These are phyloP conservation scores for Eimeria maxima DNA, from an alignment of 169 alveolate genomes.

Conservation along the genomic window DNA sequence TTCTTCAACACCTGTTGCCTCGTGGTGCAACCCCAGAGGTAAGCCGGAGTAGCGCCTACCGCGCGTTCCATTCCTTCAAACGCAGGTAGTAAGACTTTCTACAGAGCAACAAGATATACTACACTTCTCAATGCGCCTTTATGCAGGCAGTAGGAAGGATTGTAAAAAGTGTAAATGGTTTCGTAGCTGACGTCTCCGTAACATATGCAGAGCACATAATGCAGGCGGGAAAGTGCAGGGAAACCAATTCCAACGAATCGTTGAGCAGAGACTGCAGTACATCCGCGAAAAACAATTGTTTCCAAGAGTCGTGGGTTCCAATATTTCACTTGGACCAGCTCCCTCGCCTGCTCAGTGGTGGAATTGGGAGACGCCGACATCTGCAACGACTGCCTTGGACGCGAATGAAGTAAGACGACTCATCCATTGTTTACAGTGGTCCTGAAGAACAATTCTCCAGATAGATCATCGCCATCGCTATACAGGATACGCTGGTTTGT, in stretches of 20 bases:
- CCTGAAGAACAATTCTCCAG: background rate
- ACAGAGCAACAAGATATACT: background rate
- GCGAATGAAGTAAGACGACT: slow-evolving; percentile 26
- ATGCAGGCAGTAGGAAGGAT: slow-evolving; percentile 69
- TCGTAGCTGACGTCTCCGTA: slow-evolving; percentile 69
- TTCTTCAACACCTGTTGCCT: slow-evolving; percentile 32
- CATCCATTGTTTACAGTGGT: background rate
- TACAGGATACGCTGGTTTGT: background rate
- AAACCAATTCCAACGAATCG: background rate
- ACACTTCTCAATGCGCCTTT: background rate
- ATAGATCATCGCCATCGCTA: background rate
- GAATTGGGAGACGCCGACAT: slow-evolving; percentile 56
- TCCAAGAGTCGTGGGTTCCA: slow-evolving; percentile 58
- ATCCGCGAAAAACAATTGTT: background rate
- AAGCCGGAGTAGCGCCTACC: background rate
- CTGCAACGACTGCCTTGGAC: slow-evolving; percentile 61
- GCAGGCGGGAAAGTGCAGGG: background rate
- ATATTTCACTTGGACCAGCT: slow-evolving; percentile 62
- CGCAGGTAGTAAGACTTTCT: background rate
- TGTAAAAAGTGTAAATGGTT: slow-evolving; percentile 64
- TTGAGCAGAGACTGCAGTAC: background rate
- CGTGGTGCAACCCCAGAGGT: slow-evolving; percentile 65
- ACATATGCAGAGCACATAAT: slow-evolving; percentile 50
- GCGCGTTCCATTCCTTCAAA: background rate
- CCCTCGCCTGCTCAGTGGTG: slow-evolving; percentile 66